phyloP scores from a whole-genome alignment of 2,329 filamentous ascomycete genomes.

The Penicillium sp. region DNA sequence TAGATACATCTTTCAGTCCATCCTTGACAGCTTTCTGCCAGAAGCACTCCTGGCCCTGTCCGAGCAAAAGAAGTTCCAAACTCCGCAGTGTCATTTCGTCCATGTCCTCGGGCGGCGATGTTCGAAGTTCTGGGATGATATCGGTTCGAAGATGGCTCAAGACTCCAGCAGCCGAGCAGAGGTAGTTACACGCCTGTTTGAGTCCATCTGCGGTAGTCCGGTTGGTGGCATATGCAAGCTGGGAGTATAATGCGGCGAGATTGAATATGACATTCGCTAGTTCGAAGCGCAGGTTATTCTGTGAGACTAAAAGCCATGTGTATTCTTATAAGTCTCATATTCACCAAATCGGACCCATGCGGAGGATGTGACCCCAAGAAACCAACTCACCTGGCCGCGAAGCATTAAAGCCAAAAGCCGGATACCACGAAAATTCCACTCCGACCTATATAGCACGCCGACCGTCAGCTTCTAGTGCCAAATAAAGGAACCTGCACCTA shows the following conservation, averaged over 20 bases:
- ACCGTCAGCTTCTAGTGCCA: constrained; percentile 9
- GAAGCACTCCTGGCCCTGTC: constrained; percentile 94
- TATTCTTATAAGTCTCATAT: not conserved
- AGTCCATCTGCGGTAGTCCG: constrained; percentile 77
- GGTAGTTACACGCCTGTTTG: constrained; percentile 85
- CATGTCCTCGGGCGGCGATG: constrained; percentile 91
- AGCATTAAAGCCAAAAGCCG: constrained; percentile 84
- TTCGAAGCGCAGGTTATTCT: constrained; percentile 74
- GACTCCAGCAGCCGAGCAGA: constrained; percentile 82
- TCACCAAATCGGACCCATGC: constrained; percentile 1
- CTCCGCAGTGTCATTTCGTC: constrained; percentile 83
- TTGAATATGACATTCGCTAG: constrained; percentile 92
- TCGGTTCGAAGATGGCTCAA: constrained; percentile 73
- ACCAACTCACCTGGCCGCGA: constrained; percentile 59
- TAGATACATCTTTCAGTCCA: constrained; percentile 84
- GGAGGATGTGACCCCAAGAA: not conserved
- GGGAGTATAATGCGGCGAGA: constrained; percentile 87
- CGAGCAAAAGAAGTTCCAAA: constrained; percentile 78
- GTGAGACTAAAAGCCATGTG: constrained; percentile 46
- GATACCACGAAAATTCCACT: constrained; percentile 95
- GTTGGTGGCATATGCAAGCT: constrained; percentile 80
- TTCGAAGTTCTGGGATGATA: constrained; percentile 78
- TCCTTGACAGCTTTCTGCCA: constrained; percentile 98
- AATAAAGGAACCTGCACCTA: constrained; percentile 7
- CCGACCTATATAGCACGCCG: constrained; percentile 63